Evolutionary conservation across 228 moss, liverwort and hornwort species (phyloP), one percentile per base, ranked within the genome.

Genomic region (Sphagnum magellanicum): DNA sequence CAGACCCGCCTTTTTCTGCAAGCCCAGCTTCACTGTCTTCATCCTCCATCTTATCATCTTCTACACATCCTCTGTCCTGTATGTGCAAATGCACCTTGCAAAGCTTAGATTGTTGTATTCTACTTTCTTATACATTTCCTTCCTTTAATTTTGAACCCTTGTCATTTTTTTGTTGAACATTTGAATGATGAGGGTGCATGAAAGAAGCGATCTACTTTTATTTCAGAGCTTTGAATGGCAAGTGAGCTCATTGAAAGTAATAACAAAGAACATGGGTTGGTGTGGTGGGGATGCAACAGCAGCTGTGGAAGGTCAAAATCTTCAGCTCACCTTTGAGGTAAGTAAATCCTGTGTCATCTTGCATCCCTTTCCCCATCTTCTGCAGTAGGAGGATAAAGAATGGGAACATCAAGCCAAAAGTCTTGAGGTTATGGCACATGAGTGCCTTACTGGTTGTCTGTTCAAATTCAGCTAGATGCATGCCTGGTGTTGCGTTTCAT

Each of bases 241-340:
- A 48, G 32, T 53, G 15, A 17, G 48, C 32, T 60, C 6, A 48
- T 16, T 47, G 16, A 10, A 59, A 50, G 53, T 49, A 76, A 71
- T 72, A 59, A 15, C 75, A 79, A 12, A 55, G 55, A 55, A 55
- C 8, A 8, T 12, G 8, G 8, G 9, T 55, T 8, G 55, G 55
- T 55, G 55, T 55, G 55, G 55, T 55, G 55, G 1, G 55, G 55
- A 12, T 55, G 8, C 55, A 12, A 12, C 55, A 55, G 8, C 9
- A 12, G 55, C 12, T 78, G 8, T 60, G 71, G n/a, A 68, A 73
- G 46, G 55, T 55, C 63, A 76, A 70, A 70, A 47, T 51, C 70
- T 82, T 52, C 71, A 70, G 60, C 63, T 64, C 50, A 50, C 73
- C 51, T 78, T 82, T 57, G 70, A 82, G 77, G 81, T 81, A 53